These are phyloP conservation scores for Penicillium thymicola DNA, from an alignment of 2,329 filamentous ascomycete genomes.

Conservation along the genomic window DNA sequence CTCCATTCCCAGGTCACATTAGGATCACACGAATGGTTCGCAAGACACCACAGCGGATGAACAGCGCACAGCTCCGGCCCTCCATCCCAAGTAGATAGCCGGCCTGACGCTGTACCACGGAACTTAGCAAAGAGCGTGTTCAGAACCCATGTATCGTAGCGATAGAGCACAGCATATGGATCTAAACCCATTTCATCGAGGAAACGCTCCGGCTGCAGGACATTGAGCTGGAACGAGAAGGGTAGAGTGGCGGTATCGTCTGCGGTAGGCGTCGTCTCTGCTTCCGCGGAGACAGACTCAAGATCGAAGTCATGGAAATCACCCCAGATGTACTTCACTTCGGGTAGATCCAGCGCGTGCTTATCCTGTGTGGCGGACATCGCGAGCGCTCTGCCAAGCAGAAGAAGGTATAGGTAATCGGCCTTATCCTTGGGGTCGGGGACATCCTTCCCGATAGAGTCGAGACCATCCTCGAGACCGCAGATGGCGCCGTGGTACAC, in stretches of 20 bases:
- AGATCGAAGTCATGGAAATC: slow-evolving; percentile 51
- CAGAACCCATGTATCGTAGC: slow-evolving; percentile 59
- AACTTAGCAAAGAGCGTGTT: slow-evolving; percentile 94
- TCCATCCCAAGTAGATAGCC: slow-evolving; percentile 71
- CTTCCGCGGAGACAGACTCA: background rate
- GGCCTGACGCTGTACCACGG: slow-evolving; percentile 83
- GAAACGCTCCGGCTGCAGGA: slow-evolving; percentile 58
- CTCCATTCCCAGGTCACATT: slow-evolving; percentile 95
- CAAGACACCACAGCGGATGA: slow-evolving; percentile 92
- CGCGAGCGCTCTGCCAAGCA: slow-evolving; percentile 58
- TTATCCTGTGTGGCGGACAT: slow-evolving; percentile 58
- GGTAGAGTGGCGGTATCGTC: slow-evolving; percentile 49
- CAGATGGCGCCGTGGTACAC: slow-evolving; percentile 60
- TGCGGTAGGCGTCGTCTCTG: slow-evolving; percentile 2
- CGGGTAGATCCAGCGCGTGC: slow-evolving; percentile 58
- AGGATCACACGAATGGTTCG: slow-evolving; percentile 93
- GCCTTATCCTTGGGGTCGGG: slow-evolving; percentile 56
- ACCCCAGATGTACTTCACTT: slow-evolving; percentile 64
- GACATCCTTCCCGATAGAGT: slow-evolving; percentile 58
- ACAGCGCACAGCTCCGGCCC: slow-evolving; percentile 89
- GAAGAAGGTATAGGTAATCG: slow-evolving; percentile 58
- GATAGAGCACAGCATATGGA: slow-evolving; percentile 49
- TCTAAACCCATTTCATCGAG: slow-evolving; percentile 63
- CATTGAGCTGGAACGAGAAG: slow-evolving; percentile 59
- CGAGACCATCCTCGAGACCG: slow-evolving; percentile 50